Evolutionary conservation across 2,329 filamentous ascomycete species (phyloP), one percentile per base, ranked within the genome.

Genomic region (Scytalidium sp.): DNA sequence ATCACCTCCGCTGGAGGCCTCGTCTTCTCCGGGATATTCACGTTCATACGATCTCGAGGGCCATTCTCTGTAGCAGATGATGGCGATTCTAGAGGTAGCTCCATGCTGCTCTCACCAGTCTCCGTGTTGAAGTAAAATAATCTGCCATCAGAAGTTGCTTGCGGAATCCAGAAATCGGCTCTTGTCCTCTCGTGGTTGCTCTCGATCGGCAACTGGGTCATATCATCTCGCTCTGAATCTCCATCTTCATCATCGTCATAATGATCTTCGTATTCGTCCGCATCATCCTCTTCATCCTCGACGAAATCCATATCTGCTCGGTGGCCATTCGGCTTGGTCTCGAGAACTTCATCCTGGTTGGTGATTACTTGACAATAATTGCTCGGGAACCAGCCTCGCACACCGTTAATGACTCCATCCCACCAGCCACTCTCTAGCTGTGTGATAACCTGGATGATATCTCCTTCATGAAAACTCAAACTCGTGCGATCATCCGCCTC

Each of bases 381-480:
- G 77, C 93, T 97, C 32, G 94, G 94, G 69, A 99, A 99, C 94
- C 94, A 99, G 67, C 94, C 94, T 66, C 94, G 86, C 60, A 96
- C 88, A 51, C 92, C 90, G 64, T 97, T 94, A 67, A 99, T 96
- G 49, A 99, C 90, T 44, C 94, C 94, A 73, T 99, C 94, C 94
- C 94, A 99, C 94, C 94, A 99, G 50, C 94, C 94, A 64, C 92
- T 97, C 70, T 99, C 94, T 50, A 97, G 79, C 72, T 97, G 93
- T 47, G 94, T 99, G 62, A 99, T 93, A 61, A 99, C 94, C 73
- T 97, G 93, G 63, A 99, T 99, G 59, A 97, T 85, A 72, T 99
- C 94, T 64, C 94, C 94, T 69, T 96, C 88, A 62, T 90, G 90
- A 71, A 99, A 99, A 72, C 92, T 97, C 67, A 99, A 75, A 73